These are phyloP conservation scores for Crataegus laevigata DNA, from an alignment of 306 rosid species.

Conservation along the genomic window DNA sequence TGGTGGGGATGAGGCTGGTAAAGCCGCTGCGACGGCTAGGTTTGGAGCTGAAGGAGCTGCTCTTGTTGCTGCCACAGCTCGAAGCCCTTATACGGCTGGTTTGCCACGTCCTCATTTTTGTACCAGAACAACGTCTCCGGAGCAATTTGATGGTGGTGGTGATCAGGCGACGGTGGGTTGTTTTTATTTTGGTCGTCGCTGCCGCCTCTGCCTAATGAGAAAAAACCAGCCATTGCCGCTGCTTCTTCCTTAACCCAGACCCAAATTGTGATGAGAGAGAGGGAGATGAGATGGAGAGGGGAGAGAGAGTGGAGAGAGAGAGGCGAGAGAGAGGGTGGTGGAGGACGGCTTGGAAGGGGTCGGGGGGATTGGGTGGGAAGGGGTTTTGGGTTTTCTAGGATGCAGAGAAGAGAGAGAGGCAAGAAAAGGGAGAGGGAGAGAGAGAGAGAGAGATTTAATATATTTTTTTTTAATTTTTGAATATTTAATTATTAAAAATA, in stretches of 20 bases:
- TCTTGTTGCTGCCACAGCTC: constrained; percentile 75
- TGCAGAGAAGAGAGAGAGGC: too few relatives aligned
- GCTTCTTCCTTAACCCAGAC: background rate
- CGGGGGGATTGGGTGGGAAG: too few relatives aligned
- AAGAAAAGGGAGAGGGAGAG: too few relatives aligned
- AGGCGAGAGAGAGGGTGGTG: too few relatives aligned
- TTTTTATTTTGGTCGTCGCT: background rate
- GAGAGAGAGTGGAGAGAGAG: too few relatives aligned
- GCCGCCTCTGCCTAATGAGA: constrained; percentile 66
- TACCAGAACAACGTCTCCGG: constrained; percentile 56
- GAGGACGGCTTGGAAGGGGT: too few relatives aligned
- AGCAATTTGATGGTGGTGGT: constrained; percentile 8
- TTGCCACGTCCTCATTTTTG: constrained; percentile 33
- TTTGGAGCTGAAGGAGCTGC: constrained; percentile 30
- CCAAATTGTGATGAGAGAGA: constrained; percentile 38
- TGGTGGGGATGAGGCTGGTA: constrained; percentile 21
- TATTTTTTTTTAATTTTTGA: too few relatives aligned
- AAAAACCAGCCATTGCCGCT: constrained; percentile 73
- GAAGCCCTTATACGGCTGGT: constrained; percentile 46
- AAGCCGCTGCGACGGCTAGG: constrained; percentile 3
- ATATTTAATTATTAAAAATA: too few relatives aligned
- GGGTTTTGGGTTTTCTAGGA: too few relatives aligned
- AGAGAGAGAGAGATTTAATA: too few relatives aligned
- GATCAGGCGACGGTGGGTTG: constrained; percentile 7
- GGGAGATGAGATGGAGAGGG: too few relatives aligned